Evolutionary conservation across 306 rosid genomes (phyloP), one percentile per base, ranked within the genome.

Genomic region (Psophocarpus tetragonolobus): DNA sequence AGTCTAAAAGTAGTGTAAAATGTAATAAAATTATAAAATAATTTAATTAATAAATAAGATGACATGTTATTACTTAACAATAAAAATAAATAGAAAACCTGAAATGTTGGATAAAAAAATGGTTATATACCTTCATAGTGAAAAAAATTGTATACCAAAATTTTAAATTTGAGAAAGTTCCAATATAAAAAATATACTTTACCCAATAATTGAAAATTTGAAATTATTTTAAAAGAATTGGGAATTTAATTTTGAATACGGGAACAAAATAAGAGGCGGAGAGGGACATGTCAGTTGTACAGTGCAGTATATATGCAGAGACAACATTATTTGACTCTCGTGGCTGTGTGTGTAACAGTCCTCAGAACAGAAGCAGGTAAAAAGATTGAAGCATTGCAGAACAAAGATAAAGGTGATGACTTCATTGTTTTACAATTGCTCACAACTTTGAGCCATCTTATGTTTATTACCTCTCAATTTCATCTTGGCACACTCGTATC

Each of bases 361-460:
- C 64, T 48, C 45, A 68, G 53, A 38, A 36, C 61, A 17, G 74
- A 74, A 24, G 5, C 41, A 56, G 33, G 41, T 32, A 58, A 23
- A 71, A 47, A 15, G 63, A 36, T 74, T 75, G 65, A 41, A 68
- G 74, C 74, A 54, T 42, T 60, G 48, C 68, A 45, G 27, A 74
- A 64, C 18, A 80, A 17, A 56, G 36, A 50, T 41, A 44, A 79
- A 82, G 88, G 88, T 82, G 47, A 74, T 17, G 26, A 48, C 71
- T 74, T 74, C 75, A 45, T 35, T 73, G 47, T 76, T 74, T 78
- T 63, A 32, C 6, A 20, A 65, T 36, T 39, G 8, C 36, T 10
- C 61, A 18, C 3, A 47, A 11, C 21, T 21, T 58, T 50, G 60
- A 44, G 26, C 32, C 51, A 13, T 72, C 44, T 60, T 9, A 23